Evolutionary conservation across 2,329 filamentous ascomycete species (phyloP).

Genomic region (Apiospora koreana): DNA sequence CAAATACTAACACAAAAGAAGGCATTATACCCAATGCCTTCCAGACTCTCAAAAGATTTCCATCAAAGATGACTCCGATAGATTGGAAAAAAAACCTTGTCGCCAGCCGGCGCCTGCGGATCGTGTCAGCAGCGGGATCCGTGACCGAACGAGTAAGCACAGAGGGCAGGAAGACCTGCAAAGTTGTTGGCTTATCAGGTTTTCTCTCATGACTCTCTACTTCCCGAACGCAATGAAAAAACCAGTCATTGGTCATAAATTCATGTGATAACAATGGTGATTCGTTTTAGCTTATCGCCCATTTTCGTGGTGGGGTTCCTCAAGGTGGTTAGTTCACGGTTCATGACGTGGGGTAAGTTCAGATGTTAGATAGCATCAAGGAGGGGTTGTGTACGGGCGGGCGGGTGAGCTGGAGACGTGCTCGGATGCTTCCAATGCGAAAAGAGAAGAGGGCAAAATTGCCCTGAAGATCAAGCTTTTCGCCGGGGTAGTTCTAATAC

Average conservation of each 20-base stretch:
- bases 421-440: neutral
- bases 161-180: neutral
- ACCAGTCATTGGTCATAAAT: neutral
- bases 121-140: neutral
- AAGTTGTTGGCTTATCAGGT: neutral
- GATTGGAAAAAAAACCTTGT: too few species aligned
- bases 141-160: neutral
- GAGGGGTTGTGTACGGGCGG: neutral
- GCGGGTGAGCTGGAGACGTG: neutral
- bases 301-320: constrained; percentile 2
- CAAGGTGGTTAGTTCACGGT: neutral
- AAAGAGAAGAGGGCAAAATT: neutral
- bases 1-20: too few species aligned
- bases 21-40: too few species aligned
- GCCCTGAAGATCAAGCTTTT: neutral
- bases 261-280: neutral
- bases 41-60: too few species aligned
- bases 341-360: constrained; percentile 1
- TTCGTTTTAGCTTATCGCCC: neutral
- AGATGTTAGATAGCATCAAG: neutral
- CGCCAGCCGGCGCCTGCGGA: too few species aligned
- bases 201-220: neutral
- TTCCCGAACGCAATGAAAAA: neutral
- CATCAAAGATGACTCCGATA: too few species aligned
- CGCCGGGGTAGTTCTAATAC: neutral